Evolutionary conservation across 257 asterid genomes (phyloP), one percentile per base, ranked within the genome.

Genomic region (Solanum pinnatisectum): DNA sequence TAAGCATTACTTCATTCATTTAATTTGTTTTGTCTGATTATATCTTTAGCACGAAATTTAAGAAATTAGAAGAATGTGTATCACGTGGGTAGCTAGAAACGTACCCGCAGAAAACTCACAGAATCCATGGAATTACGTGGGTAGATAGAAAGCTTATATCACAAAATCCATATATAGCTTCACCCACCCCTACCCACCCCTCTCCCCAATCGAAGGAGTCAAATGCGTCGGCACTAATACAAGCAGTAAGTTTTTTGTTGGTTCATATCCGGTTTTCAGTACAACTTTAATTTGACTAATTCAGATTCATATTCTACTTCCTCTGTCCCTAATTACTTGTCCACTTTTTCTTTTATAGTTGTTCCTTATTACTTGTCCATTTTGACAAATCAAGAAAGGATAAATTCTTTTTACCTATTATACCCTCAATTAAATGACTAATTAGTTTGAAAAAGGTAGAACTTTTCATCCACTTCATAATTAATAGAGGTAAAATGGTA

Each of bases 121-220:
- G 35, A 39, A 76, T 76, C 56, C 84, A 77, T 39, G 82, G 49
- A 36, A 74, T 73, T 73, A 20, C 81, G 16, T 73, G 33, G 56
- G 33, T 39, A 76, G 35, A 16, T 76, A 76, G 33, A 76, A 76
- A 37, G 49, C 59, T 23, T 40, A 39, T 23, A 77, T 77, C 59
- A 23, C 59, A 39, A 77, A 40, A 39, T 39, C 84, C 84, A 23
- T 33, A 33, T 33, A 33, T n/a, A 77, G 60, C 59, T 77, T 77
- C 84, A 77, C 60, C 84, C 59, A 77, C 84, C 59, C 60, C 36
- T 37, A 77, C 22, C 59, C 59, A 40, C 84, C 59, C 56, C 27
- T 8, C 42, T 18, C 25, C 20, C 56, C 35, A 10, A 77, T 39
- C 7, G 10, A 22, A 74, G 6, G 32, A 25, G 46, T 74, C 83